These are phyloP conservation scores for Cryptosporidium canis DNA, from an alignment of 169 alveolate species.

Conservation along the genomic window DNA sequence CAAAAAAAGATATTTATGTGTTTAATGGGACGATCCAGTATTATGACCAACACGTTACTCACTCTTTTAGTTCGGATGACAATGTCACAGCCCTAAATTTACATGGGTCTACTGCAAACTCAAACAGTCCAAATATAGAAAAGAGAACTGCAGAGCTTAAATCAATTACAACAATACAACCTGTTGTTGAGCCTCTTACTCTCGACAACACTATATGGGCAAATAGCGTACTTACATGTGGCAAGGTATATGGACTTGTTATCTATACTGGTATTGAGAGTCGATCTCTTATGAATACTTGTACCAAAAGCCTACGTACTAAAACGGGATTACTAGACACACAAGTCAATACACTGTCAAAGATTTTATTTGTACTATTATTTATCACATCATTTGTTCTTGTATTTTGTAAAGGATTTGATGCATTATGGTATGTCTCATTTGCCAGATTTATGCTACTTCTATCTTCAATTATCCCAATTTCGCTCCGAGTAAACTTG, in stretches of 20 bases:
- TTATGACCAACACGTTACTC: constrained; percentile 47
- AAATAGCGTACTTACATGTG: constrained; percentile 95
- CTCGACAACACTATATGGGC: constrained; percentile 95
- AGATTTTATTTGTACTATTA: constrained; percentile 79
- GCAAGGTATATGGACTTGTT: constrained; percentile 90
- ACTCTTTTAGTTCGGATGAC: neutral
- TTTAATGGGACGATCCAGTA: constrained; percentile 86
- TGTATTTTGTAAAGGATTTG: constrained; percentile 78
- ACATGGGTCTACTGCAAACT: neutral
- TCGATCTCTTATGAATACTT: constrained; percentile 85
- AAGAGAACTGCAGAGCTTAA: constrained; percentile 2
- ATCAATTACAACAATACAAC: neutral
- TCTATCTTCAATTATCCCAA: constrained; percentile 96
- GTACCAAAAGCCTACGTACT: constrained; percentile 45
- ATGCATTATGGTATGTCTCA: constrained; percentile 78
- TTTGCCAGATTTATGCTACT: constrained; percentile 89
- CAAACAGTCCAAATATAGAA: neutral
- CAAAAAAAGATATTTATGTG: constrained; percentile 87
- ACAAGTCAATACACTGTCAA: constrained; percentile 80
- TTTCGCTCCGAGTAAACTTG: constrained; percentile 95
- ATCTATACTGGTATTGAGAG: constrained; percentile 95
- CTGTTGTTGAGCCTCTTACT: constrained; percentile 20
- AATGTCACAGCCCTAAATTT: neutral
- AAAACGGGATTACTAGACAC: constrained; percentile 81
- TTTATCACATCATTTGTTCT: constrained; percentile 76